Base-by-base conservation (phyloP, 148 eudicot genomes). In the Vaccinium myrtillus region DNA sequence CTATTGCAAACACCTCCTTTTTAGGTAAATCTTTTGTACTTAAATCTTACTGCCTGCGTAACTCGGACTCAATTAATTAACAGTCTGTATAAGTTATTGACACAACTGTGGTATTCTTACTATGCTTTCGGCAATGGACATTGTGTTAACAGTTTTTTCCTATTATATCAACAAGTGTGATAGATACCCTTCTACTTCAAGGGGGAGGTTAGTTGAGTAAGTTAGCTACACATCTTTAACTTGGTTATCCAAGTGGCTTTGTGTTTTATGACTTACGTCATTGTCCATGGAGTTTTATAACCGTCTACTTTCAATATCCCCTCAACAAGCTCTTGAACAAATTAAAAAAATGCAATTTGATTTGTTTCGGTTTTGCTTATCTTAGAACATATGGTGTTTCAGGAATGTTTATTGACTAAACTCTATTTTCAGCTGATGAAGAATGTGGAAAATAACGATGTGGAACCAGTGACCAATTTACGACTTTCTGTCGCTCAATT, bases 401-500 rank as follows among this genome's bases (percentile, higher is more conserved):
- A 75, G 80, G 75, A 70, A 77, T 69, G 39, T 19, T 18, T 77
- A 25, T 39, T 12, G 43, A 86, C 74, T 14, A n/a, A 36, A 39
- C 74, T n/a, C 6, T 81, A 14, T 61, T 25, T 81, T 69, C 46
- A 3, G 39, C 61, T 63, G 63, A 86, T 84, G 78, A 89, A 84
- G 90, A 87, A 65, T 67, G 85, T 65, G 59, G 36, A 84, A 16
- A 84, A 85, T 39, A 85, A 83, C 21, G 74, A 86, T 4, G 56
- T 83, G 75, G 88, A 85, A 79, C 51, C 75, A 58, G 67, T 4
- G 25, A 56, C 87, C 50, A 39, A 91, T 75, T 81, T 88, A 86
- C 87, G 85, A 48, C 88, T 88, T 79, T 51, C 89, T 86, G 76
- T 88, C 81, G 80, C 85, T 67, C 77, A 73, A 78, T 54, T 91